A percentile compares a stretch with the other conserved stretches of the same genome.
Evolutionary conservation across 805 yeast genomes (phyloP).

Genomic region (Cyberlindnera japonica): DNA sequence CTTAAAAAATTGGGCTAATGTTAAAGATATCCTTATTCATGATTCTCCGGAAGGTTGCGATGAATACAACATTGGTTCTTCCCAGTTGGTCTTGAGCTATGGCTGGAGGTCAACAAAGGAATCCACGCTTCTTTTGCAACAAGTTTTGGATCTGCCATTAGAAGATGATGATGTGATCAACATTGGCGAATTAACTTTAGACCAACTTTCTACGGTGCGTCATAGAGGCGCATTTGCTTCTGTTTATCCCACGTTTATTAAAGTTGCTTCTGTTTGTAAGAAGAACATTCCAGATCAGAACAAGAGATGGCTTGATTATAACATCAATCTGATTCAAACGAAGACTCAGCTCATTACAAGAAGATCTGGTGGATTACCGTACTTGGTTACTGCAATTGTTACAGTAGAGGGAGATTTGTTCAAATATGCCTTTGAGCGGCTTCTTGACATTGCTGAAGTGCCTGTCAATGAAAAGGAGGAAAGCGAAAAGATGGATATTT

Average conservation of each 20-base stretch:
- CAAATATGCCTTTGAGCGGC: conserved; percentile 44
- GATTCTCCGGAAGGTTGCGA: conserved; percentile 71
- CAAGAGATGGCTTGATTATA: conserved; percentile 55
- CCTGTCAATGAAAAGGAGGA: conserved; percentile 47
- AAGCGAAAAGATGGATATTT: conserved; percentile 60
- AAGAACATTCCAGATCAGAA: conserved; percentile 39
- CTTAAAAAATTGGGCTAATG: conserved; percentile 31
- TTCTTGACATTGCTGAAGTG: conserved; percentile 51
- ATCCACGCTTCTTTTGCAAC: conserved; percentile 52
- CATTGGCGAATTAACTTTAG: conserved; percentile 54
- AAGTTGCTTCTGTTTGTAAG: conserved; percentile 59
- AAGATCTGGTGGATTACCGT: conserved; percentile 92
- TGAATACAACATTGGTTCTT: conserved; percentile 37
- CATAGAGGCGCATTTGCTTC: conserved; percentile 94
- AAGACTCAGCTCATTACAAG: conserved; percentile 74
- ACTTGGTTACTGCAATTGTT: conserved; percentile 69
- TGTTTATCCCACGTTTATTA: conserved; percentile 73
- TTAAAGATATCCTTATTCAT: conserved; percentile 48
- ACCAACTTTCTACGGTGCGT: conserved; percentile 67
- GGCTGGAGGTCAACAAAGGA: conserved; percentile 86
- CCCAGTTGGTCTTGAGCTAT: conserved; percentile 55
- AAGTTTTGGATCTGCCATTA: conserved; percentile 34
- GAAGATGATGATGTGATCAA: conserved; percentile 24
- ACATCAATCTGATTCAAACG: conserved; percentile 46
- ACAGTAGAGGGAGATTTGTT: conserved; percentile 41